Evolutionary conservation across 1,284 basidiomycete species (phyloP).

Genomic region (Heterobasidion irregulare): DNA sequence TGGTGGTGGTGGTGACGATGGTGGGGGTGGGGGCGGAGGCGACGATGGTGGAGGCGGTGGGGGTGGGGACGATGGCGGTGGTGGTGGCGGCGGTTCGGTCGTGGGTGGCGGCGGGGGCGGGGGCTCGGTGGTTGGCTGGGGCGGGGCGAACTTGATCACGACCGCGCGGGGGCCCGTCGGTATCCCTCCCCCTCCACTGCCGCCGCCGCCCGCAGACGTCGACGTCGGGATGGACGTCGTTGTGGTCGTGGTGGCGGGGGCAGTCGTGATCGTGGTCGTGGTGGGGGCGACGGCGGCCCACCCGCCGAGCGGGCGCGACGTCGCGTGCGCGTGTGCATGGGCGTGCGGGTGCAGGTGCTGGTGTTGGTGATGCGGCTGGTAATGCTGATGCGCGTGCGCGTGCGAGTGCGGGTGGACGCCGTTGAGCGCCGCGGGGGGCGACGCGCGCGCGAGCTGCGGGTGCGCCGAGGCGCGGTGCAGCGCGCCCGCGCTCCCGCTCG

Average conservation of each 20-base stretch:
- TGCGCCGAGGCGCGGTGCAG: no score
- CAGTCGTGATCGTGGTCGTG: conserved; percentile 14
- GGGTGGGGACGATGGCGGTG: conserved; percentile 17
- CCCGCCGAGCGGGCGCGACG: conserved; percentile 8
- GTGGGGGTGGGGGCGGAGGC: conserved; percentile 14
- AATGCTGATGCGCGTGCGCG: no score
- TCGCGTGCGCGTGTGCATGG: conserved; percentile 5
- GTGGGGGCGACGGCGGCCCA: conserved; percentile 17
- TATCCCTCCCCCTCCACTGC: neutral
- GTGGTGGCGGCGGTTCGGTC: conserved; percentile 16
- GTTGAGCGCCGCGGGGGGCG: no score
- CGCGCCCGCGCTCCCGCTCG: no score
- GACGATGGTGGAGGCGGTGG: conserved; percentile 17
- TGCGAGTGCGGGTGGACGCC: no score
- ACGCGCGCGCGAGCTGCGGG: no score
- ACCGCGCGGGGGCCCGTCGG: conserved; percentile 18
- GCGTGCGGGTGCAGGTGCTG: no score
- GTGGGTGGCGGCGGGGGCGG: conserved; percentile 22
- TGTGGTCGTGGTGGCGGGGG: conserved; percentile 14
- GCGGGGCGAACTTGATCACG: conserved; percentile 9
- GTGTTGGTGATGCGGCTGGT: no score
- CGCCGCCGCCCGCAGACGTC: no score
- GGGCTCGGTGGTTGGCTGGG: conserved; percentile 14
- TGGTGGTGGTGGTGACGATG: conserved; percentile 17
- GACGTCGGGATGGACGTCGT: no score